phyloP scores from a whole-genome alignment of 768 basidiomycete genomes.

The Mycena maculata region DNA sequence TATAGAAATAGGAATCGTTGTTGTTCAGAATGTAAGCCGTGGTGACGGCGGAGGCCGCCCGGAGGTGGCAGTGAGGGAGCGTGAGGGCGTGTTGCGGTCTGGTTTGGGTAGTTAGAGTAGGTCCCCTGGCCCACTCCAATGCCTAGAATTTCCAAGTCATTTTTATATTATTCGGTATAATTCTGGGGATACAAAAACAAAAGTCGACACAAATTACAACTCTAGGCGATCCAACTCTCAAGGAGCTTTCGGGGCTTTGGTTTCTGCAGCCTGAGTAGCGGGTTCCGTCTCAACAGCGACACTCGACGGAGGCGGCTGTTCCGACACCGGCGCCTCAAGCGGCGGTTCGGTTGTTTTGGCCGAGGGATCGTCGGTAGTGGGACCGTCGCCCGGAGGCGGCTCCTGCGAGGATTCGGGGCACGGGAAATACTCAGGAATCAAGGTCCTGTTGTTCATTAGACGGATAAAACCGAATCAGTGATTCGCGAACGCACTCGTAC shows the following conservation, averaged over 20 bases:
- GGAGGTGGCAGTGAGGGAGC: no score
- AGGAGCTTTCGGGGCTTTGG: slow-evolving; percentile 1
- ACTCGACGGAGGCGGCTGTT: slow-evolving; percentile 11
- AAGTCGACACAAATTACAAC: slow-evolving; percentile 7
- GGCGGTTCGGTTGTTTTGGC: neutral
- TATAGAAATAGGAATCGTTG: neutral
- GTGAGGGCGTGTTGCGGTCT: no score
- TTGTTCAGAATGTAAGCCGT: no score
- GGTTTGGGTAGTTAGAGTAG: no score
- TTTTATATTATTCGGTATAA: no score
- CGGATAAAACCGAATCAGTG: slow-evolving; percentile 1
- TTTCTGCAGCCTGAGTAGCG: no score
- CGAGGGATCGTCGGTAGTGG: neutral
- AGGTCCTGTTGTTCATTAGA: slow-evolving; percentile 41
- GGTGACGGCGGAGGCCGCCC: no score
- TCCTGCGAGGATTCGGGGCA: slow-evolving; percentile 23
- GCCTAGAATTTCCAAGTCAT: no score
- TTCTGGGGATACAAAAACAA: no score
- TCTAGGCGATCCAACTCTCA: neutral
- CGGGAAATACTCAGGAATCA: slow-evolving; percentile 78
- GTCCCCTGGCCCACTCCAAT: no score
- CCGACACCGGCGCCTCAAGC: neutral
- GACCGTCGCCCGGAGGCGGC: neutral
- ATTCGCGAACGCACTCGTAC: slow-evolving; percentile 67
- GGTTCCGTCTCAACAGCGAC: neutral